Conservation (phyloP, 768 basidiomycete genomes). For the Trametes coccinea region DNA sequence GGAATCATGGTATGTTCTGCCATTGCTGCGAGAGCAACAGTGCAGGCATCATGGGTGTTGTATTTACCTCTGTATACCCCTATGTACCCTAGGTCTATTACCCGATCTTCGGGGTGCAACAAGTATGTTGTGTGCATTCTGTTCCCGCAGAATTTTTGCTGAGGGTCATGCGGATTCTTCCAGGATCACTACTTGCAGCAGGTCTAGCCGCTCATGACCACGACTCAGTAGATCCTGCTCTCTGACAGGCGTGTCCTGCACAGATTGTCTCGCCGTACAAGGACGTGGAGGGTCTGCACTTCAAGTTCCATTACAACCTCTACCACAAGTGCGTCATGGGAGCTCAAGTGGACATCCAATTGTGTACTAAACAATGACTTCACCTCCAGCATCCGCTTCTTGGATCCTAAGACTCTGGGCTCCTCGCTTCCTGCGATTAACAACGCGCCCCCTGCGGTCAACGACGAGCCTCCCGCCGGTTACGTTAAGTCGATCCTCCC, state of each 20-base stretch:
- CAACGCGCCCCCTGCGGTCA: constrained; percentile 34
- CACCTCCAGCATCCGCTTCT: constrained; percentile 81
- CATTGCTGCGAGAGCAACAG: not conserved
- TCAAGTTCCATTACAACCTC: constrained; percentile 92
- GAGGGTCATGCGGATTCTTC: not conserved
- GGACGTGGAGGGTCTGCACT: constrained; percentile 96
- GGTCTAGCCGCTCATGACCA: constrained; percentile 38
- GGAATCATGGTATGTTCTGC: constrained; percentile 84
- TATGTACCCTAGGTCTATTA: constrained; percentile 74
- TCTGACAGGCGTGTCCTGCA: constrained; percentile 3
- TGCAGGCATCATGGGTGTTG: not conserved
- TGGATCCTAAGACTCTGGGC: constrained; percentile 73
- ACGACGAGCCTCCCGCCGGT: constrained; percentile 73
- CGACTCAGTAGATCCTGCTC: not conserved
- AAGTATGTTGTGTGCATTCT: constrained; percentile 51
- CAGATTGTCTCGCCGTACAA: constrained; percentile 94
- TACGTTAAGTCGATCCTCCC: constrained; percentile 96
- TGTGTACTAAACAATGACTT: not conserved
- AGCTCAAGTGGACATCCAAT: not conserved
- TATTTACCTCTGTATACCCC: constrained; percentile 6
- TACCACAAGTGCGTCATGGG: constrained; percentile 79
- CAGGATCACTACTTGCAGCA: constrained; percentile 98
- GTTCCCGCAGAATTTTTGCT: not conserved
- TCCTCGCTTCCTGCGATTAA: constrained; percentile 41
- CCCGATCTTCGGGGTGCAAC: constrained; percentile 89